Base-by-base conservation (phyloP, 2,329 filamentous ascomycete species). In the Aspergillus luchuensis region DNA sequence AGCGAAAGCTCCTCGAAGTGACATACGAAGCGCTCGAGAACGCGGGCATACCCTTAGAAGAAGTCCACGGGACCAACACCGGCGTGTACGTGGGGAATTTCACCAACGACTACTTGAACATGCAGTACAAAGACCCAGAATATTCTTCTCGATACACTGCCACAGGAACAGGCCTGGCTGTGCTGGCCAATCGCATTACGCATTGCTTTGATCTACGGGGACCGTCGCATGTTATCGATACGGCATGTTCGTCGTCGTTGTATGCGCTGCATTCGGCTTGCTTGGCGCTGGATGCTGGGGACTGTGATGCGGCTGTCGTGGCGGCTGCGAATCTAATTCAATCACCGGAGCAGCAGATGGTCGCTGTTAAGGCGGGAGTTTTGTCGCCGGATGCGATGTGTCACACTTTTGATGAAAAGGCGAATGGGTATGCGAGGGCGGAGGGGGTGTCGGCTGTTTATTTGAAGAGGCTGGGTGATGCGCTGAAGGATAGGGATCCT, bases 181-280 rank as follows among this genome's bases (percentile, higher is more conserved):
- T 67, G 7, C 11, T 69, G 0, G 47, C 61, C 0, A 72, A 71
- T 21, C 66, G 71, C 2, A 28, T 50, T 7, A 38, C 49, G 10
- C 25, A 53, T 23, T 58, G 19, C 5, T 36, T 56, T 7, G 47
- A 23, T 17, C 39, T 54, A 28, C 45, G 11, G 1, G 5, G 48
- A 1, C 39, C 10, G n/a, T 48, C 60, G 8, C 33, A 65, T 4
- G 47, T 47, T 1, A 17, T 69, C 0, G 74, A 79, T 55, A 78
- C 74, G 0, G 77, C 74, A 0, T 80, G 78, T 57, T 79, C 78
- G 0, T 75, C 75, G 0, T 76, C 75, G 0, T 41, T 73, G 0
- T 75, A 77, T 2, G 74, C 75, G 0, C 67, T 81, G 0, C 72
- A 81, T 41, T 63, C 66, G 8, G 79, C 79, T 0, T 77, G 73